Evolutionary conservation across 1,284 basidiomycete genomes (phyloP).

Genomic region (Exobasidium cylindrosporum): DNA sequence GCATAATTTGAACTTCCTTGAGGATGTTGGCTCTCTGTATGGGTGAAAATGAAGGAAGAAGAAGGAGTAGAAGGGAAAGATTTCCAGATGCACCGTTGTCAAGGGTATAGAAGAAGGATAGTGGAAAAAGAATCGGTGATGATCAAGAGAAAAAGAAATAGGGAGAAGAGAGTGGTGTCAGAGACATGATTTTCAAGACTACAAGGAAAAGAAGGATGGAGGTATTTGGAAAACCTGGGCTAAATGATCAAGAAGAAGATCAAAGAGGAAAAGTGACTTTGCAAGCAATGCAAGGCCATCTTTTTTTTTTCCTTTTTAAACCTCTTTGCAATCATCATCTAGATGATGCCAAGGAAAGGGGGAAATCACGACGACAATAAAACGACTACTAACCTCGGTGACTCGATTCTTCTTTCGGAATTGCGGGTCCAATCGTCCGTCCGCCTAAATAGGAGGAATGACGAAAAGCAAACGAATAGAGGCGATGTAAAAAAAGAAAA

Average conservation of each 20-base stretch:
- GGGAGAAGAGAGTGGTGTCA: conserved; percentile 13
- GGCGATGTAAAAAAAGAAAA: conserved; percentile 32
- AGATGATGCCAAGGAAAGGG: background rate
- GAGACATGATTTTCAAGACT: background rate
- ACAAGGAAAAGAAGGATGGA: background rate
- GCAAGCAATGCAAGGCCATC: background rate
- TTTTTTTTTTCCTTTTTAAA: background rate
- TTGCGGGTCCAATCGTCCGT: conserved; percentile 41
- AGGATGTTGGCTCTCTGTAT: conserved; percentile 90
- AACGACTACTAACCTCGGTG: conserved; percentile 46
- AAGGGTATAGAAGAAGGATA: conserved; percentile 6
- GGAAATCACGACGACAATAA: background rate
- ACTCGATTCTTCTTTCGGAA: conserved; percentile 52
- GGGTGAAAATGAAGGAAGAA: conserved; percentile 24
- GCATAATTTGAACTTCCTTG: conserved; percentile 99
- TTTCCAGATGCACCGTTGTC: conserved; percentile 5
- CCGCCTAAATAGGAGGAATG: conserved; percentile 50
- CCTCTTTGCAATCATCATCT: background rate
- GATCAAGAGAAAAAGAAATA: conserved; percentile 1
- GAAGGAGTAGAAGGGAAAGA: conserved; percentile 14
- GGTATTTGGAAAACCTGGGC: too few relatives aligned
- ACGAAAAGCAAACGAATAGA: conserved; percentile 58
- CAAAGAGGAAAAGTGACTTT: background rate
- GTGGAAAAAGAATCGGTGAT: background rate
- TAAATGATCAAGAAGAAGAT: background rate